These are phyloP conservation scores for Epichloe coenophiala DNA, from an alignment of 2,329 filamentous ascomycete genomes.

Conservation along the genomic window DNA sequence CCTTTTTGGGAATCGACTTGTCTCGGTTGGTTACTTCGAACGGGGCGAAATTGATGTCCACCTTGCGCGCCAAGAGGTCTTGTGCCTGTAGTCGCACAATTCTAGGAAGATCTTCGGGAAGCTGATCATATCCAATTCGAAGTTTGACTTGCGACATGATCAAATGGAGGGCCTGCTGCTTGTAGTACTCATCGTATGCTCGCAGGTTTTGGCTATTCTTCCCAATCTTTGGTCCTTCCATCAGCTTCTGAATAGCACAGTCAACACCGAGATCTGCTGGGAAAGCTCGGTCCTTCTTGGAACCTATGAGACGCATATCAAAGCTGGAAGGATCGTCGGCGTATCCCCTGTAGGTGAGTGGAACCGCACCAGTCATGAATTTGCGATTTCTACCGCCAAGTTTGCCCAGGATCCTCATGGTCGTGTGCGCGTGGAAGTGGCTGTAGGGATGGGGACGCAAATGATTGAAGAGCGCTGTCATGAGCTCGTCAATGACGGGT, in stretches of 20 bases:
- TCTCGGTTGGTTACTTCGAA: conserved; percentile 67
- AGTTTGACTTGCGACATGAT: conserved; percentile 84
- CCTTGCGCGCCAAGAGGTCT: conserved; percentile 62
- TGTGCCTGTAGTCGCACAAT: conserved; percentile 80
- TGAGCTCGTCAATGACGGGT: conserved; percentile 94
- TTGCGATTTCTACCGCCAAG: conserved; percentile 90
- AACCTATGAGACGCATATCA: conserved; percentile 78
- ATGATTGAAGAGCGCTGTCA: conserved; percentile 95
- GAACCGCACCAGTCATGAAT: conserved; percentile 80
- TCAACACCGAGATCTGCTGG: conserved; percentile 79
- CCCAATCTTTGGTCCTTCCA: conserved; percentile 57
- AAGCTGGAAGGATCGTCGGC: conserved; percentile 81
- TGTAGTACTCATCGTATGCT: conserved; percentile 70
- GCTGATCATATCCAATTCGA: conserved; percentile 70
- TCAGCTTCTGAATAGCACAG: conserved; percentile 74
- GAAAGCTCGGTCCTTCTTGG: conserved; percentile 78
- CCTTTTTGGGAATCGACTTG: conserved; percentile 82
- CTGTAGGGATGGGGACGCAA: conserved; percentile 87
- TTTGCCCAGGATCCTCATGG: conserved; percentile 93
- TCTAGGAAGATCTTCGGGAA: conserved; percentile 80
- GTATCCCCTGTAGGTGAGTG: conserved; percentile 71
- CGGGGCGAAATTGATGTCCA: conserved; percentile 54
- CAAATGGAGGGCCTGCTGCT: conserved; percentile 80
- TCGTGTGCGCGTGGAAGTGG: conserved; percentile 95
- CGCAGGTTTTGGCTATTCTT: conserved; percentile 37